These are phyloP conservation scores for Phytophthora pini DNA, from an alignment of 352 stramenopile species.

Conservation along the genomic window DNA sequence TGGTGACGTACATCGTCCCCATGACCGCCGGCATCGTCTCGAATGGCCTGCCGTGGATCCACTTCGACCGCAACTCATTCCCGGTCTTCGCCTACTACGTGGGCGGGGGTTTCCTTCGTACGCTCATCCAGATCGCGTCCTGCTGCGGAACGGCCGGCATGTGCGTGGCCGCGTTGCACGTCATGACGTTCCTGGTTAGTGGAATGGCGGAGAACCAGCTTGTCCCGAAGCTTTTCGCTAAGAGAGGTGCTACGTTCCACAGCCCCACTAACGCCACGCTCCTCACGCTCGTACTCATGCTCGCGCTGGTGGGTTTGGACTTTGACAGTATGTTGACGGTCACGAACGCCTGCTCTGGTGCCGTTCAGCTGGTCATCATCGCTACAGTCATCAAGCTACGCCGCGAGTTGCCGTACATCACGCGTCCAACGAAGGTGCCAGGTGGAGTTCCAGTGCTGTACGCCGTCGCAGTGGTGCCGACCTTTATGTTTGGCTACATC, in stretches of 20 bases:
- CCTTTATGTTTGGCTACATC: conserved; percentile 57
- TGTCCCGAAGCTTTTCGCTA: conserved; percentile 81
- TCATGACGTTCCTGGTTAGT: conserved; percentile 88
- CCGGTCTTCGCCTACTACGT: conserved; percentile 80
- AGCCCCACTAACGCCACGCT: conserved; percentile 46
- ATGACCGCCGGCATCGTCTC: conserved; percentile 84
- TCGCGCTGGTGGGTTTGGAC: conserved; percentile 56
- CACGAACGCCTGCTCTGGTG: conserved; percentile 91
- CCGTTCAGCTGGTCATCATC: conserved; percentile 91
- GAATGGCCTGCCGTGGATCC: conserved; percentile 52
- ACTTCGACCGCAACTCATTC: conserved; percentile 90
- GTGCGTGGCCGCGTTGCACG: conserved; percentile 91
- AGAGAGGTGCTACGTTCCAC: conserved; percentile 40
- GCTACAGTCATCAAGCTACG: conserved; percentile 90
- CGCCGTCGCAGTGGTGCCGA: conserved; percentile 43
- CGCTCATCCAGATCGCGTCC: conserved; percentile 77
- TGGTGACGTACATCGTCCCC: conserved; percentile 89
- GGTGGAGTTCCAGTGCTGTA: conserved; percentile 47
- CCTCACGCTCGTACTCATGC: conserved; percentile 42
- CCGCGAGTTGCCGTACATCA: conserved; percentile 68
- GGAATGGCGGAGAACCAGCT: conserved; percentile 84
- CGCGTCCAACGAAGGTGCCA: conserved; percentile 64
- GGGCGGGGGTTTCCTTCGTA: conserved; percentile 84
- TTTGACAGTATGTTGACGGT: conserved; percentile 84
- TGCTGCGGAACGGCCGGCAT: conserved; percentile 86